These are phyloP conservation scores for Acacia acuminata DNA, from an alignment of 306 rosid species.

Conservation along the genomic window DNA sequence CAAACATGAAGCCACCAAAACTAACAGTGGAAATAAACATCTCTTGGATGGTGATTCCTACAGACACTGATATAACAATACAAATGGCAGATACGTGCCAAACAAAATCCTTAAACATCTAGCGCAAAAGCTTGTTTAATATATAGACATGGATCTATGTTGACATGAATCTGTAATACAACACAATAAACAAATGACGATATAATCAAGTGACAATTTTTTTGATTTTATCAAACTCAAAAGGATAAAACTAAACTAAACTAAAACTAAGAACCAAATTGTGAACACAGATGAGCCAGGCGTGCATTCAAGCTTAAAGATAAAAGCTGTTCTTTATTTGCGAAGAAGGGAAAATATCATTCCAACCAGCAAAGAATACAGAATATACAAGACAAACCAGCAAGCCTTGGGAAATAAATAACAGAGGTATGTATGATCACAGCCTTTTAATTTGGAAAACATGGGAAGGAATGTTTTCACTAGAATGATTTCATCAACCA, in stretches of 20 bases:
- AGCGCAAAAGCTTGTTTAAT: not conserved
- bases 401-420: not conserved
- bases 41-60: constrained; percentile 24
- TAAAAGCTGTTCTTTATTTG: not conserved
- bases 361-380: not conserved
- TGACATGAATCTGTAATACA: too few species aligned
- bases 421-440: not conserved
- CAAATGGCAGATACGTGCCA: constrained; percentile 14
- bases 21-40: constrained; percentile 27
- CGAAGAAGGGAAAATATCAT: not conserved
- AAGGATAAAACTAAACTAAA: too few species aligned
- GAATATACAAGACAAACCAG: not conserved
- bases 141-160: too few species aligned
- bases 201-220: too few species aligned
- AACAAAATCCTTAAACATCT: constrained; percentile 20
- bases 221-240: too few species aligned
- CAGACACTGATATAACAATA: constrained; percentile 22
- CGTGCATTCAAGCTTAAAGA: too few species aligned
- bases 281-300: too few species aligned
- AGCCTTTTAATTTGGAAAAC: not conserved
- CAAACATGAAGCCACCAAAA: not conserved
- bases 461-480: not conserved
- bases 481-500: not conserved
- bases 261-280: too few species aligned
- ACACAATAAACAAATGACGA: too few species aligned